Percentiles rank a stretch among this genome's conserved stretches.
phyloP scores from a whole-genome alignment of 345 rosid genomes.

The Aurinia saxatilis region DNA sequence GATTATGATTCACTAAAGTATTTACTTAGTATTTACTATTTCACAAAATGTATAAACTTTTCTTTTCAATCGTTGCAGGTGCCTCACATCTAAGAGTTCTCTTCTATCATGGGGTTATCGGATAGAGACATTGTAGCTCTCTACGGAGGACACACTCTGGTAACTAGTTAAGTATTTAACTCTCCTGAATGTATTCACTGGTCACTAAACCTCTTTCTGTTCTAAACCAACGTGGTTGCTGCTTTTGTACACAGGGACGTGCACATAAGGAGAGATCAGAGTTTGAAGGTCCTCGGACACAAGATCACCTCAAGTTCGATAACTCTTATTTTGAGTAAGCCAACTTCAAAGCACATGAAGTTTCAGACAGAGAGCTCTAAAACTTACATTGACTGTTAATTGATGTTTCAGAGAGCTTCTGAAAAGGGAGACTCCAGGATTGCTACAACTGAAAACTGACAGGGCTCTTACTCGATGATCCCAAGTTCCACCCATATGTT shows the following conservation, averaged over 20 bases:
- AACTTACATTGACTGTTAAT: conserved; percentile 8
- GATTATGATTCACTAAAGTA: too few species aligned
- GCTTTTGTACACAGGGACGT: conserved; percentile 43
- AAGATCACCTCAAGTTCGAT: conserved; percentile 68
- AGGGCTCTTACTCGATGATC: conserved; percentile 53
- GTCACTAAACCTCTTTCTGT: background rate
- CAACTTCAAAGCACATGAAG: background rate
- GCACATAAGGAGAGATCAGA: conserved; percentile 78
- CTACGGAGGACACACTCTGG: conserved; percentile 88
- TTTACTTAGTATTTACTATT: too few species aligned
- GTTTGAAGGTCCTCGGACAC: conserved; percentile 83
- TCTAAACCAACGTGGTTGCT: conserved; percentile 2
- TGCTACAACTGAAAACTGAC: conserved; percentile 65
- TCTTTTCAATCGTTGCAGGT: conserved; percentile 29
- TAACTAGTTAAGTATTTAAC: conserved; percentile 15
- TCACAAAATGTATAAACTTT: background rate
- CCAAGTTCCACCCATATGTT: conserved; percentile 43
- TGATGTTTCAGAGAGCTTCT: conserved; percentile 56
- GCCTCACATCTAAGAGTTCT: conserved; percentile 53
- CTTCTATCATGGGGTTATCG: conserved; percentile 79
- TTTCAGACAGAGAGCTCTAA: background rate
- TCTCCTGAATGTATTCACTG: background rate
- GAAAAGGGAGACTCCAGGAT: conserved; percentile 37
- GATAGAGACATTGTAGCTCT: conserved; percentile 89
- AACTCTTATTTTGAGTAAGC: conserved; percentile 75